phyloP scores from a whole-genome alignment of 2,329 filamentous ascomycete genomes.

The Epichloe scottii region DNA sequence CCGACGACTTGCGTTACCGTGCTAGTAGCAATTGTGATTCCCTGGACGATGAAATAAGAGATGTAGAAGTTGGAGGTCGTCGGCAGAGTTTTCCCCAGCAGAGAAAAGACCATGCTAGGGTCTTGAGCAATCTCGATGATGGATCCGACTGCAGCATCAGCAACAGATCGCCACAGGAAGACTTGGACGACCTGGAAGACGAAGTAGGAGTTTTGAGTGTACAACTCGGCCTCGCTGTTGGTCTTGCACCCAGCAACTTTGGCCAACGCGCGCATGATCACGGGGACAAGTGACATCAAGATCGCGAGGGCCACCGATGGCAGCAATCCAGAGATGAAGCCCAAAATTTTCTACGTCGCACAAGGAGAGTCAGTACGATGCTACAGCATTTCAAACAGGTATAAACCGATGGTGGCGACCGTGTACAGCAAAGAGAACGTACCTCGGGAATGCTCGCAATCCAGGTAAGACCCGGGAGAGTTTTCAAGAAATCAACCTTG shows the following conservation, averaged over 20 bases:
- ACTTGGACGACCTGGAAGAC: constrained; percentile 86
- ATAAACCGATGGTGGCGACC: neutral
- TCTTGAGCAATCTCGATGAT: constrained; percentile 48
- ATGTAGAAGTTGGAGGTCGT: constrained; percentile 89
- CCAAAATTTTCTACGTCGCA: constrained; percentile 40
- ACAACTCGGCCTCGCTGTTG: constrained; percentile 67
- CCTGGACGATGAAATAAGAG: constrained; percentile 77
- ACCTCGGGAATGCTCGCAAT: constrained; percentile 54
- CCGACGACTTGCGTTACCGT: constrained; percentile 56
- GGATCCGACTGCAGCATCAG: constrained; percentile 64
- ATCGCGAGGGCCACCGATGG: constrained; percentile 68
- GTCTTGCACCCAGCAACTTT: constrained; percentile 71
- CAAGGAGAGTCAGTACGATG: neutral
- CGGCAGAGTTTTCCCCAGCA: constrained; percentile 64
- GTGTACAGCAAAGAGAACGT: constrained; percentile 3
- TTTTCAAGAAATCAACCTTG: constrained; percentile 62
- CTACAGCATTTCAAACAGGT: neutral
- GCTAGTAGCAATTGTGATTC: constrained; percentile 61
- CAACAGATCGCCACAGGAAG: constrained; percentile 74
- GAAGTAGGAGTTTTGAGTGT: constrained; percentile 87
- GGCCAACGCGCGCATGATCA: constrained; percentile 52
- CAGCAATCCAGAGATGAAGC: constrained; percentile 71
- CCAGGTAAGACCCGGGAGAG: constrained; percentile 59
- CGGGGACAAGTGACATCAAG: constrained; percentile 72
- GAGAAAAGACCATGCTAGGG: constrained; percentile 45